These are phyloP conservation scores for Boletus insuetus DNA, from an alignment of 768 basidiomycete genomes.

Conservation along the genomic window DNA sequence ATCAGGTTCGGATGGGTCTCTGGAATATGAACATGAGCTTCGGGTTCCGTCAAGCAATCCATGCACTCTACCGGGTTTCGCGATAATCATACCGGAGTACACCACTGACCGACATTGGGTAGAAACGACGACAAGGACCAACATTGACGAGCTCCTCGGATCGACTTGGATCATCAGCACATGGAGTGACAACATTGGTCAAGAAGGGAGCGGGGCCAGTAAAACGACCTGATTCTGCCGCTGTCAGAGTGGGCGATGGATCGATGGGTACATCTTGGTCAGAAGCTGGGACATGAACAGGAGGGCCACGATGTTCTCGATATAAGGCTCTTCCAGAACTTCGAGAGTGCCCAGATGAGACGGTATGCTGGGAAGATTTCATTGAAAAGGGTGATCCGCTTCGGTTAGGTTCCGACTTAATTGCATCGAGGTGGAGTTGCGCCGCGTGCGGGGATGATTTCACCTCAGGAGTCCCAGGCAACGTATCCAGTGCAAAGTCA, in stretches of 20 bases:
- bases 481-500: not conserved
- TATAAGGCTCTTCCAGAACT: conserved; percentile 23
- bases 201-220: not conserved
- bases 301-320: conserved; percentile 16
- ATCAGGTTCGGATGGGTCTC: not conserved
- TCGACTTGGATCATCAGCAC: not conserved
- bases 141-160: conserved; percentile 11
- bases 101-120: conserved; percentile 11
- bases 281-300: conserved; percentile 7
- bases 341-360: conserved; percentile 17
- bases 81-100: conserved; percentile 10
- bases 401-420: not conserved
- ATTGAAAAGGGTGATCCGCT: conserved; percentile 7
- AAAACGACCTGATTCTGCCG: not conserved
- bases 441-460: not conserved
- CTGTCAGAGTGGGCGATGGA: not conserved
- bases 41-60: not conserved
- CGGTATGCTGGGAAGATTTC: conserved; percentile 14
- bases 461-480: not conserved
- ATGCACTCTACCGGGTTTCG: conserved; percentile 6
- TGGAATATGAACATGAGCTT: conserved; percentile 4
- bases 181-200: conserved; percentile 4
- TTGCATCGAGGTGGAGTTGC: not conserved
- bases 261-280: not conserved
- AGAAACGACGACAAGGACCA: no score